Conservation (phyloP, 495 filamentous ascomycete species). For the Lindgomyces ingoldianus region DNA sequence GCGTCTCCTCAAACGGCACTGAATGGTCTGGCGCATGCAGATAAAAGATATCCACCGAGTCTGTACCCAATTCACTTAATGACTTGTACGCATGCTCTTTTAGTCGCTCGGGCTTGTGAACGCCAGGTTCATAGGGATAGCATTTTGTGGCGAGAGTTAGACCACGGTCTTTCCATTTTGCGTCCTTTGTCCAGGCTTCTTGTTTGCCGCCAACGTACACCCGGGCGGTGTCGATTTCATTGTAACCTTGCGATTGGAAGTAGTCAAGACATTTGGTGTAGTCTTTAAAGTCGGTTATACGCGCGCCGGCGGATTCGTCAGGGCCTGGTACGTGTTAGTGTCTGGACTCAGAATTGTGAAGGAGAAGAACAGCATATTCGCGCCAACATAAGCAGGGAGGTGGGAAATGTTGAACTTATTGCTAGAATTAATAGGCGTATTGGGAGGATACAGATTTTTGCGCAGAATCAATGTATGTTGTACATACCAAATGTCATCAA, state of each 20-base stretch:
- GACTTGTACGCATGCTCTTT: conserved; percentile 63
- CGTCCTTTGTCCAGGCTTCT: conserved; percentile 76
- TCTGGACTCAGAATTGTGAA: conserved; percentile 10
- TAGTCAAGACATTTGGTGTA: conserved; percentile 52
- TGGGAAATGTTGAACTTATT: not conserved
- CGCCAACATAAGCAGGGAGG: not conserved
- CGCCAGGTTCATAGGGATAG: conserved; percentile 63
- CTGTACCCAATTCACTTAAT: conserved; percentile 70
- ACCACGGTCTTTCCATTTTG: conserved; percentile 78
- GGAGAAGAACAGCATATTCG: conserved; percentile 8
- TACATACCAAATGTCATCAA: conserved; percentile 60
- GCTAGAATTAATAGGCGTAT: too few species aligned
- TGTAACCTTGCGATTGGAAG: conserved; percentile 59
- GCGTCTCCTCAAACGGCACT: conserved; percentile 69
- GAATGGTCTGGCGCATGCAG: conserved; percentile 79
- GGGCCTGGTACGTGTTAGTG: conserved; percentile 13
- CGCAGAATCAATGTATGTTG: conserved; percentile 32
- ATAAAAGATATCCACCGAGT: conserved; percentile 85
- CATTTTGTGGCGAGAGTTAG: conserved; percentile 83
- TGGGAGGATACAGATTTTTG: too few species aligned
- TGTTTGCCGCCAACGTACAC: conserved; percentile 73
- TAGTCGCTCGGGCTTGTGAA: conserved; percentile 63
- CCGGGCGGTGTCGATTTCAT: conserved; percentile 63
- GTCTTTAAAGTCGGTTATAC: conserved; percentile 61
- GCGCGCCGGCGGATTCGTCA: conserved; percentile 56